Conservation (phyloP, 140 eudicot species). For the Flaveria floridana region DNA sequence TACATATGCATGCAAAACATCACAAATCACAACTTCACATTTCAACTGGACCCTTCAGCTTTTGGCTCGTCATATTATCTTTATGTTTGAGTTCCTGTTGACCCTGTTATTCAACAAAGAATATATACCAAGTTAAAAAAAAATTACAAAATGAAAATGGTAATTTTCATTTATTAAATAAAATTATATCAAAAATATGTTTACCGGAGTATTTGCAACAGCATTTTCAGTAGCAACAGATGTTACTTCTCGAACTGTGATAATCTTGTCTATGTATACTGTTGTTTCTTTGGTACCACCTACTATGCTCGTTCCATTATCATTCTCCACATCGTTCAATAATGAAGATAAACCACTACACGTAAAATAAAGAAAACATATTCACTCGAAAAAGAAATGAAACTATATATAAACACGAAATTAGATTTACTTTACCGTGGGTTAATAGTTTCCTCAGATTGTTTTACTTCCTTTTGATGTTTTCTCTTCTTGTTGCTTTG, state of each 20-base stretch:
- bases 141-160: background rate
- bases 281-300: constrained; percentile 61
- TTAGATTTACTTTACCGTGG: constrained; percentile 33
- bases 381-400: background rate
- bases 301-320: constrained; percentile 29
- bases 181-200: background rate
- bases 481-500: constrained; percentile 60
- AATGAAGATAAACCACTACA: constrained; percentile 44
- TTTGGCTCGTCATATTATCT: constrained; percentile 23
- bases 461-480: constrained; percentile 32
- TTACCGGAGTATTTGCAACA: constrained; percentile 49
- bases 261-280: constrained; percentile 69
- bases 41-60: constrained; percentile 35
- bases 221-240: constrained; percentile 38
- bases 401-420: background rate
- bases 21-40: constrained; percentile 22
- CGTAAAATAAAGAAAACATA: constrained; percentile 3
- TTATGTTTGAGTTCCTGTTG: constrained; percentile 36
- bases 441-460: constrained; percentile 30
- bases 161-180: background rate
- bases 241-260: constrained; percentile 60
- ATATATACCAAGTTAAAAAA: background rate
- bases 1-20: constrained; percentile 30
- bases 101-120: constrained; percentile 22
- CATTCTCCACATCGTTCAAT: constrained; percentile 31